Evolutionary conservation across 2,329 filamentous ascomycete species (phyloP).

Genomic region (Diplodia scrobiculata): DNA sequence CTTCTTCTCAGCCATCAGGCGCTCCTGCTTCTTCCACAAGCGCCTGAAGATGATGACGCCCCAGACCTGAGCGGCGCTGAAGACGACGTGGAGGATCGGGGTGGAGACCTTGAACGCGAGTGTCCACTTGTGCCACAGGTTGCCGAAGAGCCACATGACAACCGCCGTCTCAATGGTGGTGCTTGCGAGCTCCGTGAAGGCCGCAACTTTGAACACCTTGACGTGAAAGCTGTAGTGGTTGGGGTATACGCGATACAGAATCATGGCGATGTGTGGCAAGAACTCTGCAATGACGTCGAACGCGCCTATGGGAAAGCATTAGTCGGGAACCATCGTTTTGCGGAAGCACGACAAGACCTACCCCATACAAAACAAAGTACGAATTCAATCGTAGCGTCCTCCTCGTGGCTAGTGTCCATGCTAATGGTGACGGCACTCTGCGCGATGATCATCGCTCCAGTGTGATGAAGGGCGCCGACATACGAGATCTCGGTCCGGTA

Average conservation of each 20-base stretch:
- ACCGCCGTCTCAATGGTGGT: slow-evolving; percentile 49
- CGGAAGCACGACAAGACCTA: slow-evolving; percentile 36
- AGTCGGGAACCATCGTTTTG: background rate
- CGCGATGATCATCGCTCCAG: slow-evolving; percentile 48
- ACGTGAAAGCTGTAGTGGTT: slow-evolving; percentile 45
- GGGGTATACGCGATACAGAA: slow-evolving; percentile 50
- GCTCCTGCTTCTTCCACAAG: slow-evolving; percentile 43
- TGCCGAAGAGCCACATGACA: slow-evolving; percentile 51
- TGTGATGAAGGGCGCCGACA: slow-evolving; percentile 48
- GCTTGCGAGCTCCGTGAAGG: slow-evolving; percentile 45
- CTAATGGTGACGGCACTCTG: slow-evolving; percentile 49
- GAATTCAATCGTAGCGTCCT: slow-evolving; percentile 43
- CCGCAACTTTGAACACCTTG: slow-evolving; percentile 45
- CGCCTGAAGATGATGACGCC: slow-evolving; percentile 48
- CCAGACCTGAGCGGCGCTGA: slow-evolving; percentile 49
- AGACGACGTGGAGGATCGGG: slow-evolving; percentile 49
- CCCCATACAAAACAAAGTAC: slow-evolving; percentile 47
- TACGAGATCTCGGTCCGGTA: slow-evolving; percentile 48
- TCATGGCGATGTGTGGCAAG: slow-evolving; percentile 51
- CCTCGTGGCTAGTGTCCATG: slow-evolving; percentile 32
- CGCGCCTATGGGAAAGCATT: slow-evolving; percentile 40
- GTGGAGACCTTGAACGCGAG: slow-evolving; percentile 50
- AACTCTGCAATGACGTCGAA: slow-evolving; percentile 54
- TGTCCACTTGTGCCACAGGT: slow-evolving; percentile 48
- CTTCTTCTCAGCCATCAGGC: slow-evolving; percentile 22